A percentile compares a stretch with the other conserved stretches of the same genome.
phyloP scores from a whole-genome alignment of 116 monocot genomes.

The Trichopus zeylanicus region DNA sequence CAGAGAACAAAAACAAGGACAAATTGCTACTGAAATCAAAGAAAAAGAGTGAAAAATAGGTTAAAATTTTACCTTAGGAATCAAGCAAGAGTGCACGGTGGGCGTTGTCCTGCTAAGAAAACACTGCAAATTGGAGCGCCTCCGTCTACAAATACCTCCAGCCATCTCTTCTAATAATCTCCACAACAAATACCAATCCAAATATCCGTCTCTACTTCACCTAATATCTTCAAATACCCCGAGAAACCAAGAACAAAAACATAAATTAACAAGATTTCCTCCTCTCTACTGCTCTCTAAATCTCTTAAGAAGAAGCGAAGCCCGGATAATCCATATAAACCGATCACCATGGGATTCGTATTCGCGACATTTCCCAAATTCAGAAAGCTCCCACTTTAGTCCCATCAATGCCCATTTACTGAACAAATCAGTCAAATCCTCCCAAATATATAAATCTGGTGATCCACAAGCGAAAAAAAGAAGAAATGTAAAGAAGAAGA shows the following conservation, averaged over 20 bases:
- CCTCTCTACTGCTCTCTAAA: neutral
- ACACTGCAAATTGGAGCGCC: slow-evolving; percentile 38
- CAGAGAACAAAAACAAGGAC: neutral
- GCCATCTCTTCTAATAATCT: neutral
- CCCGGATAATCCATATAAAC: neutral
- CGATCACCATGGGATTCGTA: neutral
- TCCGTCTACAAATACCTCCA: neutral
- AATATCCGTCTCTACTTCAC: neutral
- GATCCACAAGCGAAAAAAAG: neutral
- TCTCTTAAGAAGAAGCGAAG: neutral
- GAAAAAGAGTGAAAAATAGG: neutral
- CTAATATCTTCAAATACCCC: neutral
- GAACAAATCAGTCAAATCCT: neutral
- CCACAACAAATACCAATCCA: neutral
- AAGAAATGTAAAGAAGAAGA: neutral
- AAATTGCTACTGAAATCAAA: neutral
- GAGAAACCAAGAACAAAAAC: neutral
- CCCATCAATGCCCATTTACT: neutral
- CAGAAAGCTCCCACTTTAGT: neutral
- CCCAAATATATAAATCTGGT: neutral
- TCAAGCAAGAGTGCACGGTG: slow-evolving; percentile 23
- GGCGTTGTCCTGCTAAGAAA: slow-evolving; percentile 41
- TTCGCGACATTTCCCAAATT: neutral
- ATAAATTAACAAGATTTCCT: neutral
- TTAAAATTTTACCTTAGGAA: slow-evolving; percentile 35